Base-by-base conservation (phyloP, 805 yeast species). In the Metschnikowia amazonensis region DNA sequence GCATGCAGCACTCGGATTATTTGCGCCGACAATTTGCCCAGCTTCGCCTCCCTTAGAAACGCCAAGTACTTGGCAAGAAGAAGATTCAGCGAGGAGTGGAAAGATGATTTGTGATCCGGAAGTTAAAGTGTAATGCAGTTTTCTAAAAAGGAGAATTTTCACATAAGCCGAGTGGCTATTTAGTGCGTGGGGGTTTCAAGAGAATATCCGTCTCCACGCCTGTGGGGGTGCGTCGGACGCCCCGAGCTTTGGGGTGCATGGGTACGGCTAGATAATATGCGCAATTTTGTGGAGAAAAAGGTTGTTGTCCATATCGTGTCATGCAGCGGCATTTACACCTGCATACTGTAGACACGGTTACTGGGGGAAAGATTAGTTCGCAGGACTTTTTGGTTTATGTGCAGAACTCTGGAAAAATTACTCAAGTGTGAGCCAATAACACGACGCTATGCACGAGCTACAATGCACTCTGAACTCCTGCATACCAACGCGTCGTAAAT, bases 1-100 rank as follows among this genome's bases (percentile, higher is more conserved):
- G 16, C 30, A 21, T 39, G 42, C 42, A 39, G 29, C 14, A 6
- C 29, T 39, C 42, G 42, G 42, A 39, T 39, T 18, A 39, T 39
- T 32, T 32, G 14, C 24, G 9, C 5, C 35, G 35, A 20, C 14
- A 10, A 14, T 32, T 11, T n/a, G 3, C n/a, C 35, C 23, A 17
- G 16, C 23, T 32, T 18, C 21, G 23, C 35, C 16, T 11, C 16
- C n/a, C 11, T 18, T 8, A 24, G 5, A 10, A 17, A 32, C 7
- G 6, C 14, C n/a, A 32, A 16, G 10, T 18, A 30, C 9, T 30
- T 30, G 4, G n/a, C 23, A 5, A 32, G 5, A 11, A 32, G 5
- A 13, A 11, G 3, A 10, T 6, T 11, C 16, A 1, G 16, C 13
- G 16, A n/a, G n/a, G n/a, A n/a, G n/a, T n/a, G n/a, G n/a, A n/a